Conservation (phyloP, 495 filamentous ascomycete species). For the Recurvomyces mirabilis region DNA sequence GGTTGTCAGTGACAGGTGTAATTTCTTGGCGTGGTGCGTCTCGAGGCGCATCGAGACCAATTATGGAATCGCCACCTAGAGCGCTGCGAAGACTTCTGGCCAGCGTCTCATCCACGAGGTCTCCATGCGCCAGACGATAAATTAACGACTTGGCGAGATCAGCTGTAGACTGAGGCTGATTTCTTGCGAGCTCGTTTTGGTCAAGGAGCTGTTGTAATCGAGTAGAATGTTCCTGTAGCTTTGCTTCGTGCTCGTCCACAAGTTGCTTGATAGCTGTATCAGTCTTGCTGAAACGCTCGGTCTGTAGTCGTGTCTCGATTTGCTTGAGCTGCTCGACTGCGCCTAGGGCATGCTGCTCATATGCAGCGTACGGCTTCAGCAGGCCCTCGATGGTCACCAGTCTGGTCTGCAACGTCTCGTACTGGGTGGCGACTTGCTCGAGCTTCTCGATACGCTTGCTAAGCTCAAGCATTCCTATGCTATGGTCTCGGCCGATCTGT, state of each 20-base stretch:
- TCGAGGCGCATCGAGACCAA: too few species aligned
- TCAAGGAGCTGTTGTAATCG: background rate
- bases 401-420: too few species aligned
- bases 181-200: background rate
- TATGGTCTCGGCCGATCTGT: too few species aligned
- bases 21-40: background rate
- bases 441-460: too few species aligned
- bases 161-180: background rate
- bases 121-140: background rate
- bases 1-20: too few species aligned
- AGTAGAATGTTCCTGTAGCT: background rate
- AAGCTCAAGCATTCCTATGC: too few species aligned
- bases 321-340: slow-evolving; percentile 2
- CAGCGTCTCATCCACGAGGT: background rate
- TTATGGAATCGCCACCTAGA: background rate
- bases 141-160: background rate
- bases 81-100: background rate
- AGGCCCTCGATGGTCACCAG: too few species aligned
- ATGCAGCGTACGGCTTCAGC: slow-evolving; percentile 8
- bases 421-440: too few species aligned
- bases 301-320: background rate
- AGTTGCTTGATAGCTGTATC: background rate
- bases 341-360: background rate
- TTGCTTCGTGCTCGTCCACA: background rate
- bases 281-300: background rate